Evolutionary conservation across 306 rosid genomes (phyloP).

Genomic region (Cucurbita moschata): DNA sequence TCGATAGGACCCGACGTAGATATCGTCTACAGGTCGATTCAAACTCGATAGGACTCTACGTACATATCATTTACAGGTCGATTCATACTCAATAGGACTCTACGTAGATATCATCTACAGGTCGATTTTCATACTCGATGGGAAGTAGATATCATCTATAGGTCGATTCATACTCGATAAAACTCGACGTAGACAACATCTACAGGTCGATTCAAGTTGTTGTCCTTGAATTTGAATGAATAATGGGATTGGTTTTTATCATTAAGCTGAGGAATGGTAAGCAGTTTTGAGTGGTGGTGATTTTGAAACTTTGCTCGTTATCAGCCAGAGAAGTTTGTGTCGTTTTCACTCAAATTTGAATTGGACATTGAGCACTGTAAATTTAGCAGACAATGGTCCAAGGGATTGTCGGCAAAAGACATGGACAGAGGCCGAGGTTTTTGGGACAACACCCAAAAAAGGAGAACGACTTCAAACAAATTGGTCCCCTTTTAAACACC

Average conservation of each 20-base stretch:
- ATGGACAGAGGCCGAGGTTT: slow-evolving; percentile 39
- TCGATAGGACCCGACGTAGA: slow-evolving; percentile 9
- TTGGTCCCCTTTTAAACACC: slow-evolving; percentile 63
- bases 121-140: neutral
- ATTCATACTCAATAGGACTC: no score
- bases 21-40: slow-evolving; percentile 4
- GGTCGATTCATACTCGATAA: slow-evolving; percentile 23
- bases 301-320: slow-evolving; percentile 15
- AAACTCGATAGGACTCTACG: neutral
- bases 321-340: slow-evolving; percentile 13
- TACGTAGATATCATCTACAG: slow-evolving; percentile 13
- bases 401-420: slow-evolving; percentile 54
- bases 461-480: slow-evolving; percentile 51
- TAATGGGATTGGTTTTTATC: slow-evolving; percentile 4
- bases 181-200: slow-evolving; percentile 8
- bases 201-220: neutral
- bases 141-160: slow-evolving; percentile 10
- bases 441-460: slow-evolving; percentile 51
- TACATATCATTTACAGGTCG: slow-evolving; percentile 11
- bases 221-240: slow-evolving; percentile 14
- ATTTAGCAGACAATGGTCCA: slow-evolving; percentile 52
- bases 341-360: slow-evolving; percentile 30
- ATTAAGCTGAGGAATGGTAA: slow-evolving; percentile 25
- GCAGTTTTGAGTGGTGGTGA: slow-evolving; percentile 27
- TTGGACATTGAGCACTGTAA: neutral